Evolutionary conservation across 2,329 filamentous ascomycete species (phyloP), one percentile per base, ranked within the genome.

Genomic region (Diplodia seriata): DNA sequence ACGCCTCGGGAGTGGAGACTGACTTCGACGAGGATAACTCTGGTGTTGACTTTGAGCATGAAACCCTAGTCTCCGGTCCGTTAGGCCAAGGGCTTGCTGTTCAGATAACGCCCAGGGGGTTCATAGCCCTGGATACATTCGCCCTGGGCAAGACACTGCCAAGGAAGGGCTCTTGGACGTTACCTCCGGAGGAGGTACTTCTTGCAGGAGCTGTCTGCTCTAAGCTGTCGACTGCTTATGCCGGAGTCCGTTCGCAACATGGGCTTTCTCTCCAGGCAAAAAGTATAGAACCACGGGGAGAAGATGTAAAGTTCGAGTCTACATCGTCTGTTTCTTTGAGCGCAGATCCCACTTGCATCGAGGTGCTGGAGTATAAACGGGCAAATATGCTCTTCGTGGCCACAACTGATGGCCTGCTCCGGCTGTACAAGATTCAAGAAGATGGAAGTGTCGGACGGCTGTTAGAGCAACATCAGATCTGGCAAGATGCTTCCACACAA

Each of bases 11-110:
- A 4, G 31, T 66, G 6, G 40, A 68, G 9, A 40, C 64, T 12
- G 61, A 59, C 11, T 69, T 66, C 49, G 70, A 71, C 2, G 70
- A 67, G 18, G 70, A 73, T 12, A 70, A 75, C 18, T 74, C 75
- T 64, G 73, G 70, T 11, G 63, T 79, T 15, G 70, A 74, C 47
- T 72, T 76, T 29, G 69, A 71, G 23, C 69, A 72, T n/a, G 76
- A 77, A 63, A 79, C 77, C 0, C 72, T 78, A 4, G 71, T 72
- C 2, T 75, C 76, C 2, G 76, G 73, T 40, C 54, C 69, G 5
- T 68, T 75, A 47, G 70, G 69, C 6, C 68, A 73, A 1, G 33
- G 68, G 2, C 69, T 72, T 43, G 72, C 75, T 18, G 67, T 80
- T 15, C 78, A 80, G 53, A 71, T 80, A 20, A 76, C 75, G 2